Evolutionary conservation across 306 rosid species (phyloP), one percentile per base, ranked within the genome.

Genomic region (Castanopsis chinensis): DNA sequence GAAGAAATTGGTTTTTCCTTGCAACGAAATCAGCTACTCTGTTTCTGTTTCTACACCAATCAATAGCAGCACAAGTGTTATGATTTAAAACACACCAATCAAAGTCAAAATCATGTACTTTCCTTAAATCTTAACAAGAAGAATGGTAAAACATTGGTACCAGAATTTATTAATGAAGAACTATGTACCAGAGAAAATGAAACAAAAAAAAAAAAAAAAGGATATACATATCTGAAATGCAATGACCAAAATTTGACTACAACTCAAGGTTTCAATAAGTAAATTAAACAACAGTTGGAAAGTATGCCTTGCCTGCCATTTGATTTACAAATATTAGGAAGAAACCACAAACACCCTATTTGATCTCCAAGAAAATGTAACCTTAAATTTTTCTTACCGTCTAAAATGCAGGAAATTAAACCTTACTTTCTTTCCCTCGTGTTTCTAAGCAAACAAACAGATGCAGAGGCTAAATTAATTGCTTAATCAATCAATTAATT

Each of bases 361-460:
- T 35, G 51, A 19, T 19, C 19, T 14, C 72, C 20, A 0, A 33
- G 3, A 67, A 67, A 35, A 67, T 8, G 13, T 33, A 19, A 41
- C 11, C 45, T 41, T 2, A 41, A 41, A 4, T 27, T 19, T 10
- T 32, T 17, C 8, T 28, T 23, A 8, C 52, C 27, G 35, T 67
- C 52, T 35, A 67, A 58, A 58, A 58, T 23, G 5, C 11, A 59
- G 27, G 65, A 21, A 59, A 20, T 23, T 11, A 11, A 63, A 63
- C 33, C 69, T 5, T 25, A 27, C 8, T 23, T 14, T 28, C 53
- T 49, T 69, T 35, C 57, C 76, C 69, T 25, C 10, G 6, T 45
- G n/a, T 41, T 71, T 57, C 60, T 58, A 61, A 58, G 51, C 72
- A 71, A 45, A 27, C 73, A 71, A 78, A 71, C 71, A 78, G 53